A percentile compares a stretch with the other conserved stretches of the same genome.
These are phyloP conservation scores for Verticillium tricorpus DNA, from an alignment of 2,329 filamentous ascomycete species.

Conservation along the genomic window DNA sequence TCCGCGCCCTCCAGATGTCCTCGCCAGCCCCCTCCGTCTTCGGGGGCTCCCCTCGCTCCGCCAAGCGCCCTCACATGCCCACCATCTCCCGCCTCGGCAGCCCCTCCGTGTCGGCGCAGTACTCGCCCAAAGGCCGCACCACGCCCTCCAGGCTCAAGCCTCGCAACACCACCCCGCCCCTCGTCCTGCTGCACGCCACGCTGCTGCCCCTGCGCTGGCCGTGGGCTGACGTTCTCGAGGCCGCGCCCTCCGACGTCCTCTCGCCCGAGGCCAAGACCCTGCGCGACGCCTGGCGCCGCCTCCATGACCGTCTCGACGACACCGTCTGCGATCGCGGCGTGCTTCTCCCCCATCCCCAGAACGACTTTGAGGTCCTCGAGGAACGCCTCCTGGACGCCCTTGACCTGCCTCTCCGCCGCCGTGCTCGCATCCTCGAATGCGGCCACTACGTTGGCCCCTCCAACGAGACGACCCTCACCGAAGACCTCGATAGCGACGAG, in stretches of 20 bases:
- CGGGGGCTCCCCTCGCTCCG: conserved; percentile 47
- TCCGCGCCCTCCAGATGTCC: conserved; percentile 68
- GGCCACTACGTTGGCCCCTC: conserved; percentile 69
- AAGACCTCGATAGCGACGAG: conserved; percentile 41
- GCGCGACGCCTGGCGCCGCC: conserved; percentile 60
- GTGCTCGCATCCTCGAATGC: conserved; percentile 69
- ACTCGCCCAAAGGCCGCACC: conserved; percentile 46
- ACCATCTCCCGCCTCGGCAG: conserved; percentile 55
- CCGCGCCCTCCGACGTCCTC: conserved; percentile 29
- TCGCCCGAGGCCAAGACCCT: conserved; percentile 44
- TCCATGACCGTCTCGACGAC: conserved; percentile 67
- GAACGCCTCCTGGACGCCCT: conserved; percentile 53
- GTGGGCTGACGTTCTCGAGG: conserved; percentile 54
- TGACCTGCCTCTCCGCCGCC: conserved; percentile 54
- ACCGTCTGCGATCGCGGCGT: conserved; percentile 71
- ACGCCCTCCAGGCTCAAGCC: conserved; percentile 55
- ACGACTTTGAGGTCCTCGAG: conserved; percentile 64
- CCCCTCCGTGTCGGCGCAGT: conserved; percentile 45
- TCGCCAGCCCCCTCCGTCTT: conserved; percentile 57
- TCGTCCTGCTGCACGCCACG: conserved; percentile 75
- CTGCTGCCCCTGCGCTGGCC: conserved; percentile 65
- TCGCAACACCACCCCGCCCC: conserved; percentile 52
- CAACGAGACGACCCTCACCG: conserved; percentile 39
- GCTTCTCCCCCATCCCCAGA: conserved; percentile 71
- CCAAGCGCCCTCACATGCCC: conserved; percentile 39